These are phyloP conservation scores for Malus fusca DNA, from an alignment of 306 rosid genomes.

Conservation along the genomic window DNA sequence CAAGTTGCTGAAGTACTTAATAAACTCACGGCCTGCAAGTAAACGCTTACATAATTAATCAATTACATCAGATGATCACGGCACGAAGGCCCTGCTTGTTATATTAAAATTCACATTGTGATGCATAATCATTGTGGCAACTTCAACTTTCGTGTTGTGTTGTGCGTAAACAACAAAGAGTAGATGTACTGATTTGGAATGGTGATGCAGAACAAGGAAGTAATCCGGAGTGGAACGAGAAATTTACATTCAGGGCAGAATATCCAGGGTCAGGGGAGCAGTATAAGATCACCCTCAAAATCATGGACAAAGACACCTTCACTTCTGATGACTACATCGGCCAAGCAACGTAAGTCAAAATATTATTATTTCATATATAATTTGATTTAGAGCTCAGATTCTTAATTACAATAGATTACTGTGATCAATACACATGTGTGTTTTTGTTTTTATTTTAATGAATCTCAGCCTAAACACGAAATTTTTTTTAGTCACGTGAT, in stretches of 20 bases:
- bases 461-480: neutral
- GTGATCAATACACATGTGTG: no score
- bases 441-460: no score
- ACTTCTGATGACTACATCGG: conserved; percentile 67
- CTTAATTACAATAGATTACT: no score
- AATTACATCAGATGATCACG: neutral
- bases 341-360: conserved; percentile 52
- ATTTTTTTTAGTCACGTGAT: neutral
- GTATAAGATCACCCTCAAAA: conserved; percentile 54
- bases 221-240: conserved; percentile 78
- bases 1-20: neutral
- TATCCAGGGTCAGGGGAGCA: conserved; percentile 70
- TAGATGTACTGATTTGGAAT: neutral
- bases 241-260: conserved; percentile 54
- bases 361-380: neutral
- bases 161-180: neutral
- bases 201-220: conserved; percentile 51
- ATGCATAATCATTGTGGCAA: neutral
- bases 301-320: conserved; percentile 77
- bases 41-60: neutral
- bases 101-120: neutral
- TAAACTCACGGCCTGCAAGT: neutral
- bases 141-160: neutral
- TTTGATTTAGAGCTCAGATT: neutral
- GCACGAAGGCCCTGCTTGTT: neutral